Evolutionary conservation across 345 rosid genomes (phyloP).

Genomic region (Leavenworthia alabamica): DNA sequence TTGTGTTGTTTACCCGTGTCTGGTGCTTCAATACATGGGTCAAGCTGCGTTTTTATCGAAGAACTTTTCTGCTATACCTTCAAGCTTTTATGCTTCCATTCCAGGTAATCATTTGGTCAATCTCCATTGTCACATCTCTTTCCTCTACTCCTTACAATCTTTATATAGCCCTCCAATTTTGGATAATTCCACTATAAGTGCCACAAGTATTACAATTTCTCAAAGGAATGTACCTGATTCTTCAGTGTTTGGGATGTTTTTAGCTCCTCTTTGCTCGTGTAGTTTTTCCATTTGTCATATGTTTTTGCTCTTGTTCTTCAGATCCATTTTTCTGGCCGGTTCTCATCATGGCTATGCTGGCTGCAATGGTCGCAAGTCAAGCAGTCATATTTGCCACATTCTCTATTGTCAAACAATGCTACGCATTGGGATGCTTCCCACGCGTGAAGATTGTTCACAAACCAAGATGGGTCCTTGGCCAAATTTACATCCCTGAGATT

Average conservation of each 20-base stretch:
- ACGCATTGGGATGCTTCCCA: slow-evolving; percentile 88
- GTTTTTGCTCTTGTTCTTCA: slow-evolving; percentile 28
- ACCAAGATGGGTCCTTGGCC: slow-evolving; percentile 73
- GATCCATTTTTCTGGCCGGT: slow-evolving; percentile 76
- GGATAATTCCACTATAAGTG: background rate
- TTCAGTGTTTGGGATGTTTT: background rate
- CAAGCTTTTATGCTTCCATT: slow-evolving; percentile 77
- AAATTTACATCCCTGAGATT: slow-evolving; percentile 88
- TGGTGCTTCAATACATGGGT: slow-evolving; percentile 98
- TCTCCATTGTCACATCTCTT: slow-evolving; percentile 6
- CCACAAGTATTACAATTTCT: background rate
- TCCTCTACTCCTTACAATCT: background rate
- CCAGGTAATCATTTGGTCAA: slow-evolving; percentile 52
- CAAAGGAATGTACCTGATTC: background rate
- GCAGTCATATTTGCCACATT: slow-evolving; percentile 72
- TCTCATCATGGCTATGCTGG: slow-evolving; percentile 63
- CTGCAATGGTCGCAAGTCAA: slow-evolving; percentile 81
- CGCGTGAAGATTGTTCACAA: slow-evolving; percentile 86
- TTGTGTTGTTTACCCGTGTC: slow-evolving; percentile 75
- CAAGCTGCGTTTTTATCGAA: slow-evolving; percentile 92
- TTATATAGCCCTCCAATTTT: background rate
- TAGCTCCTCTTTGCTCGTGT: background rate
- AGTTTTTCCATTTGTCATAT: slow-evolving; percentile 1
- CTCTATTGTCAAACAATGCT: slow-evolving; percentile 76
- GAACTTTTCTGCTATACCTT: slow-evolving; percentile 49